These are phyloP conservation scores for Crithidia brevicula DNA, from an alignment of 208 protist genomes.

Conservation along the genomic window DNA sequence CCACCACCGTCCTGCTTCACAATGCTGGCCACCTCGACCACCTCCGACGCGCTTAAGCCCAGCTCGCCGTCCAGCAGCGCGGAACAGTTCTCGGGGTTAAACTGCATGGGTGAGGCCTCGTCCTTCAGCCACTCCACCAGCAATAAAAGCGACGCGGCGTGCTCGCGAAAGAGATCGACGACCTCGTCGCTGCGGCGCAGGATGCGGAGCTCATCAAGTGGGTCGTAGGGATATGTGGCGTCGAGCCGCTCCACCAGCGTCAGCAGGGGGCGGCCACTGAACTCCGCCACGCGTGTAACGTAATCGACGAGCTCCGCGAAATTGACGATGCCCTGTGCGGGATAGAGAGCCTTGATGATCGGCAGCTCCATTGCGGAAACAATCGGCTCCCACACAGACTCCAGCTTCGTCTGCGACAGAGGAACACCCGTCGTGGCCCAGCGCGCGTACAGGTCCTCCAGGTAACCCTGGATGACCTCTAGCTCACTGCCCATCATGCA, in stretches of 20 bases:
- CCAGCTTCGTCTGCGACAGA: conserved; percentile 65
- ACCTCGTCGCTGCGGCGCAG: conserved; percentile 45
- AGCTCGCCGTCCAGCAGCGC: conserved; percentile 51
- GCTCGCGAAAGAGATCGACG: conserved; percentile 40
- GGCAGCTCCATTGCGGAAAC: conserved; percentile 60
- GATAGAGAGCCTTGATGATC: conserved; percentile 80
- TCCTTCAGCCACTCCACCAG: conserved; percentile 58
- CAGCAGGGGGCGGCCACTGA: conserved; percentile 62
- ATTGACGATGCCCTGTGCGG: conserved; percentile 57
- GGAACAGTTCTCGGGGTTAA: conserved; percentile 42
- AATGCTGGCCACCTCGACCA: conserved; percentile 44
- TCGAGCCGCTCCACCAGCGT: conserved; percentile 70
- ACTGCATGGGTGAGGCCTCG: conserved; percentile 33
- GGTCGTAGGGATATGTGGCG: conserved; percentile 60
- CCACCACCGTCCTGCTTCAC: conserved; percentile 28
- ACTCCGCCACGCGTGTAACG: conserved; percentile 74
- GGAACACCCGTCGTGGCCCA: conserved; percentile 53
- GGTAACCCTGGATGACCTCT: conserved; percentile 69
- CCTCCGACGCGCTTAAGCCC: conserved; percentile 42
- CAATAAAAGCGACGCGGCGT: conserved; percentile 32
- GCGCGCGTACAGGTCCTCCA: conserved; percentile 63
- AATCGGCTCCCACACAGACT: conserved; percentile 50
- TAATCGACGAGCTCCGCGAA: conserved; percentile 79
- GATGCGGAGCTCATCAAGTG: conserved; percentile 56
- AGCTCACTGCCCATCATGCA: conserved; percentile 66